Conservation (phyloP, 2,329 filamentous ascomycete species). For the Colletotrichum sp. region DNA sequence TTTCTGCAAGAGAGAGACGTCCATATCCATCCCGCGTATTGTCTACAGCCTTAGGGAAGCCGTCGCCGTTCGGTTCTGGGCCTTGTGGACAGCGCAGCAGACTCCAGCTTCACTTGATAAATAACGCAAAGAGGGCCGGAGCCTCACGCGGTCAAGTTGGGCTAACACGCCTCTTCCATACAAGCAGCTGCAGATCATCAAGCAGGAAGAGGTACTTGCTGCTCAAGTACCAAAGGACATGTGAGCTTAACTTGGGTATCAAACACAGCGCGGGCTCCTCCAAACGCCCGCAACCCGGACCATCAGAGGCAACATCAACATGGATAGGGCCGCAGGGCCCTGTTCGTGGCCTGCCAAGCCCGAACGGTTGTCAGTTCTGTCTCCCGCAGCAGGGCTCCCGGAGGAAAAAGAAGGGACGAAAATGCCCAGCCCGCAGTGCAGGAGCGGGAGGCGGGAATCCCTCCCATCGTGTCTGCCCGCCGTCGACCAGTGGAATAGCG, state of each 20-base stretch:
- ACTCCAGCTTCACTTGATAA: background rate
- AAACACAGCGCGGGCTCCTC: background rate
- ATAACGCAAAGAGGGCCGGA: background rate
- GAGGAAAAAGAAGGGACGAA: background rate
- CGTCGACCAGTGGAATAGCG: background rate
- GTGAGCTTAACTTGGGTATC: background rate
- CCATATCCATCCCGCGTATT: background rate
- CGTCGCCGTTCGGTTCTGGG: background rate
- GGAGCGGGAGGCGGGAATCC: background rate
- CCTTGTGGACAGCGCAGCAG: background rate
- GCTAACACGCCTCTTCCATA: background rate
- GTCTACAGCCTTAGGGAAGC: background rate
- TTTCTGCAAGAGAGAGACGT: background rate
- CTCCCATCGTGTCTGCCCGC: background rate
- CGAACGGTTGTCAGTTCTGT: background rate
- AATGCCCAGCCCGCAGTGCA: background rate
- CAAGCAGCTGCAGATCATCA: background rate
- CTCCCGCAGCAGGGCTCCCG: background rate
- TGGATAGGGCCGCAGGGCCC: background rate
- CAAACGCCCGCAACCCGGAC: background rate
- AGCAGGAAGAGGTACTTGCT: background rate
- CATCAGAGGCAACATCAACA: background rate
- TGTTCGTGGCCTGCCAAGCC: background rate
- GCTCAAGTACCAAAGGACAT: background rate
- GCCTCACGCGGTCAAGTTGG: background rate